Evolutionary conservation across 306 rosid species (phyloP).

Genomic region (Casuarina equisetifolia): DNA sequence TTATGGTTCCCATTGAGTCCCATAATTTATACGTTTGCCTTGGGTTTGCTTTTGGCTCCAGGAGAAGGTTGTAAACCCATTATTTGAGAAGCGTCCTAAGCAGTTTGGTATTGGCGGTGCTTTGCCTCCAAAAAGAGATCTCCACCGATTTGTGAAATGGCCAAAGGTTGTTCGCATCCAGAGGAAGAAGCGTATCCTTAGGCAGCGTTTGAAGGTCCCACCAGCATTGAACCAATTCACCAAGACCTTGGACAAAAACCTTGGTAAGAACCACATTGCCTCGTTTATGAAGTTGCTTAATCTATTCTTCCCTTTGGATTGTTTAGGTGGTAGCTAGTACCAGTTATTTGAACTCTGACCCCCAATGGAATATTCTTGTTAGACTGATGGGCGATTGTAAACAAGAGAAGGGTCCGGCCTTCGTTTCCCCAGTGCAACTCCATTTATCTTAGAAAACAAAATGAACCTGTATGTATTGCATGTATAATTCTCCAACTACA

Average conservation of each 20-base stretch:
- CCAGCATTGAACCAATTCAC: slow-evolving; percentile 80
- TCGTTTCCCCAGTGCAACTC: not conserved
- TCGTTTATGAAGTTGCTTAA: not conserved
- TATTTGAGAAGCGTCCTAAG: slow-evolving; percentile 69
- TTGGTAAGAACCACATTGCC: slow-evolving; percentile 32
- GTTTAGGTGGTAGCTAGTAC: not conserved
- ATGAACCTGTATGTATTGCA: not conserved
- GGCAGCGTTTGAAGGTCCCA: slow-evolving; percentile 75
- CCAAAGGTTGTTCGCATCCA: slow-evolving; percentile 55
- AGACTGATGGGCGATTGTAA: not conserved
- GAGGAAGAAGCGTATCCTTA: slow-evolving; percentile 66
- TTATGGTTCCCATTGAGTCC: not conserved
- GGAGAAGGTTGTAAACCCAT: slow-evolving; percentile 66
- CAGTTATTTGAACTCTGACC: not conserved
- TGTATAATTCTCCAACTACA: not conserved
- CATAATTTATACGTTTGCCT: not conserved
- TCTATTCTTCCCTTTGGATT: not conserved
- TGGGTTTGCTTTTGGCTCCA: not conserved
- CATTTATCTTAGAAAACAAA: not conserved
- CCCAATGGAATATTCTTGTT: not conserved
- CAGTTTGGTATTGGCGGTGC: slow-evolving; percentile 83
- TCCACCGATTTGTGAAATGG: slow-evolving; percentile 70
- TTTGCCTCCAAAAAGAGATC: slow-evolving; percentile 74
- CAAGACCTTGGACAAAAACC: slow-evolving; percentile 72
- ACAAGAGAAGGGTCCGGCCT: not conserved